Evolutionary conservation across 202 grass and related monocot species (phyloP).

Genomic region (Bolboschoenoplectus hybrid): DNA sequence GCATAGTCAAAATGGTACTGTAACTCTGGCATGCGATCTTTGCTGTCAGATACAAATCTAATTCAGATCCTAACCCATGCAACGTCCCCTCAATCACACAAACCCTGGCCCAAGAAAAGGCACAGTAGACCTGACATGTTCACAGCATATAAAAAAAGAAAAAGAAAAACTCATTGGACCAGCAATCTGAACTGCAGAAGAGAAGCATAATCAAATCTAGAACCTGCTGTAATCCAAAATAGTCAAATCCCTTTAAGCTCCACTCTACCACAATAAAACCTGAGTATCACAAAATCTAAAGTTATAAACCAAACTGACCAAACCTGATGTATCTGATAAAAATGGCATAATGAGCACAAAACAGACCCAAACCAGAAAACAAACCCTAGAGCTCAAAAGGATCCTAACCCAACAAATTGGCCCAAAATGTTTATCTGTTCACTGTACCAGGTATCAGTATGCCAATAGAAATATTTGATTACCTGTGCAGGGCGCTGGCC

Average conservation of each 20-base stretch:
- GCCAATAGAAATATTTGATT: constrained; percentile 25
- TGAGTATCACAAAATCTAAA: not conserved
- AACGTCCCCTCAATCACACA: not conserved
- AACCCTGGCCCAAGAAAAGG: not conserved
- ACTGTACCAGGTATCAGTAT: not conserved
- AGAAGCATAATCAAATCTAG: not conserved
- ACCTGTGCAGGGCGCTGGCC: constrained; percentile 90
- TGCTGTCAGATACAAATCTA: not conserved
- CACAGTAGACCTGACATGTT: not conserved
- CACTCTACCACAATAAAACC: not conserved
- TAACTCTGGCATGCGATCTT: not conserved
- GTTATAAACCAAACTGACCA: not conserved
- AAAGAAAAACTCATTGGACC: not conserved
- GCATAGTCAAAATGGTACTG: not conserved
- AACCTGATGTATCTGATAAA: not conserved
- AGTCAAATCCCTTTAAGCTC: not conserved
- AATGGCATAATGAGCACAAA: not conserved
- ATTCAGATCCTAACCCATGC: not conserved
- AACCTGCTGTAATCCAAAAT: not conserved
- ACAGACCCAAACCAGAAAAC: not conserved
- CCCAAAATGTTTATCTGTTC: not conserved
- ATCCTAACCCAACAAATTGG: not conserved
- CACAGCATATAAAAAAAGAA: not conserved
- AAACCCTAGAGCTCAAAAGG: not conserved
- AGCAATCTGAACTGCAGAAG: not conserved